Percentiles rank a stretch among this genome's conserved stretches.
Conservation (phyloP, 176 grass and related monocot genomes). For the Lolium multiflorum region DNA sequence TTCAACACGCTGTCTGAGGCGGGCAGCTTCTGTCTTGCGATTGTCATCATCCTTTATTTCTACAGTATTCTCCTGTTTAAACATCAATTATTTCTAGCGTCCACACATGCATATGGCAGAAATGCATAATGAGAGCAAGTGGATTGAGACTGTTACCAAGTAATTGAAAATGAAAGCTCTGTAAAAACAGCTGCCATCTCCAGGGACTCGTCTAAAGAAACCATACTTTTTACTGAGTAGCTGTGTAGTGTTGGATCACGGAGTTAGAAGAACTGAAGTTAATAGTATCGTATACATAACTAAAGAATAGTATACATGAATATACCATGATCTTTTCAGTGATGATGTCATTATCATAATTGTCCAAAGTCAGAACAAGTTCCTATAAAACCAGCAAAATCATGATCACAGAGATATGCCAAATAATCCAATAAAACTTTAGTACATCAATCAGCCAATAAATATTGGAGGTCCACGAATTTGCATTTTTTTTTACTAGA, state of each 20-base stretch:
- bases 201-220: constrained; percentile 7
- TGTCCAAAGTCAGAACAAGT: background rate
- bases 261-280: constrained; percentile 7
- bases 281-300: background rate
- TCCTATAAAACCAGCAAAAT: constrained; percentile 7
- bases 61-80: constrained; percentile 16
- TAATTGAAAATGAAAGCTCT: constrained; percentile 34
- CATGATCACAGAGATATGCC: background rate
- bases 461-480: background rate
- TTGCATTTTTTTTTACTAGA: background rate
- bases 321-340: background rate
- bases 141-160: constrained; percentile 17
- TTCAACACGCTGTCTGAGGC: background rate
- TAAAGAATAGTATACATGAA: background rate
- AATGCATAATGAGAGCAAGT: background rate
- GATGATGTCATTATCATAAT: background rate
- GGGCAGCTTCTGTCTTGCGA: background rate
- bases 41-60: constrained; percentile 22
- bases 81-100: constrained; percentile 1
- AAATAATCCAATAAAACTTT: constrained; percentile 1
- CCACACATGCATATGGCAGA: background rate
- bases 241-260: background rate
- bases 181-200: constrained; percentile 35
- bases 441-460: constrained; percentile 7
- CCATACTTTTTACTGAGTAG: constrained; percentile 32